A percentile compares a stretch with the other conserved stretches of the same genome.
Evolutionary conservation across 2,329 filamentous ascomycete genomes (phyloP).

Genomic region (Fusarium compactum): DNA sequence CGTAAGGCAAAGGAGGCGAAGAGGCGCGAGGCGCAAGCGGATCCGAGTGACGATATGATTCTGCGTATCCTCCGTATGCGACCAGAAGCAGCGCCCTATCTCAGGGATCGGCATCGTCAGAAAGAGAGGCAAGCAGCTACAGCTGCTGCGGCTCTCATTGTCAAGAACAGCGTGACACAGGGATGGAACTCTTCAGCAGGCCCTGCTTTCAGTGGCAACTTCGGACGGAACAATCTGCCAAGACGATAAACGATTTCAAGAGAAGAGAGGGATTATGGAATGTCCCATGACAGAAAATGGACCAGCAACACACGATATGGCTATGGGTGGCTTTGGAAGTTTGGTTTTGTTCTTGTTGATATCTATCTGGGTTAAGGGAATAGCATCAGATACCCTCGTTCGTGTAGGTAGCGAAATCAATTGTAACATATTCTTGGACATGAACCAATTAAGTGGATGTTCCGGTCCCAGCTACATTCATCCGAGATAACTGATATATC

Average conservation of each 20-base stretch:
- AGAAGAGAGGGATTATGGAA: slow-evolving; percentile 20
- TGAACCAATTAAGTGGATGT: neutral
- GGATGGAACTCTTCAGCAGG: slow-evolving; percentile 61
- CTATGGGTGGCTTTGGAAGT: neutral
- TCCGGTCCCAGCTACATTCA: neutral
- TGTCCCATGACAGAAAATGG: neutral
- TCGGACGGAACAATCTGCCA: slow-evolving; percentile 61
- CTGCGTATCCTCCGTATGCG: slow-evolving; percentile 94
- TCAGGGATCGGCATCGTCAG: slow-evolving; percentile 91
- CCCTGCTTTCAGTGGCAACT: slow-evolving; percentile 53
- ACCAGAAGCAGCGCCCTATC: slow-evolving; percentile 86
- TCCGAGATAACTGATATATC: neutral
- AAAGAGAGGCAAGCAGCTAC: slow-evolving; percentile 93
- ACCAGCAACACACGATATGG: neutral
- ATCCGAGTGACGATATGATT: slow-evolving; percentile 98
- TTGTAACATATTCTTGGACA: slow-evolving; percentile 29
- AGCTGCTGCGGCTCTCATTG: slow-evolving; percentile 92
- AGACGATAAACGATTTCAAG: slow-evolving; percentile 56
- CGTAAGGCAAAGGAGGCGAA: slow-evolving; percentile 95
- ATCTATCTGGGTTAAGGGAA: slow-evolving; percentile 43
- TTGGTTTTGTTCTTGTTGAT: slow-evolving; percentile 36
- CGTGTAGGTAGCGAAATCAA: slow-evolving; percentile 39
- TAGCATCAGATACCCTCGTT: slow-evolving; percentile 50
- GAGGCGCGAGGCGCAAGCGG: slow-evolving; percentile 92
- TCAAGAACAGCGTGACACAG: slow-evolving; percentile 84